A percentile compares a stretch with the other conserved stretches of the same genome.
Evolutionary conservation across 495 filamentous ascomycete species (phyloP).

Genomic region (Tuber aestivum): DNA sequence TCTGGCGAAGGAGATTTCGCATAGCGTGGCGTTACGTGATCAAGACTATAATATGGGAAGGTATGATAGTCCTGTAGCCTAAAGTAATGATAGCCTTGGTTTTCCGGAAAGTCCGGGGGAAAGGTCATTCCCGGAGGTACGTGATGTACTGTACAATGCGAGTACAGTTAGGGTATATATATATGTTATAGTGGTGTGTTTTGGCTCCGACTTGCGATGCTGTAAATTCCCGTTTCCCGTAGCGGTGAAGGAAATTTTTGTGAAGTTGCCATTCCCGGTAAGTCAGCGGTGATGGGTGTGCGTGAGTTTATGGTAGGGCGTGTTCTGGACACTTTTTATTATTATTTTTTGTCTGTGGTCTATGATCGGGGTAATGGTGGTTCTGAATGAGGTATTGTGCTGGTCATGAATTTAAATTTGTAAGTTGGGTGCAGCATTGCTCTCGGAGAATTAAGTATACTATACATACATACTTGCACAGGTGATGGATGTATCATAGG

Average conservation of each 20-base stretch:
- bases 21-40: not conserved
- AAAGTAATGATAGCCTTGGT: not conserved
- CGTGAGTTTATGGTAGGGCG: no score
- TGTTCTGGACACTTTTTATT: not conserved
- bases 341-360: not conserved
- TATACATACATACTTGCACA: not conserved
- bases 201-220: not conserved
- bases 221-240: no score
- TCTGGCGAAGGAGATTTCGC: not conserved
- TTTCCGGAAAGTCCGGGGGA: not conserved
- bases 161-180: not conserved
- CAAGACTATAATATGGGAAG: not conserved
- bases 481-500: not conserved
- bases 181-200: not conserved
- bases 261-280: no score
- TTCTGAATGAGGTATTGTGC: not conserved
- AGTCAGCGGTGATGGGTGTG: no score
- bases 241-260: no score
- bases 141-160: no score
- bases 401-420: not conserved
- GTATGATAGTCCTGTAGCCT: not conserved
- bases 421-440: not conserved
- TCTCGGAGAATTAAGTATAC: no score
- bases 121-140: not conserved
- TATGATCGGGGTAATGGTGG: not conserved